A percentile compares a stretch with the other conserved stretches of the same genome.
phyloP scores from a whole-genome alignment of 1,284 basidiomycete species.

The Athelia sp. region DNA sequence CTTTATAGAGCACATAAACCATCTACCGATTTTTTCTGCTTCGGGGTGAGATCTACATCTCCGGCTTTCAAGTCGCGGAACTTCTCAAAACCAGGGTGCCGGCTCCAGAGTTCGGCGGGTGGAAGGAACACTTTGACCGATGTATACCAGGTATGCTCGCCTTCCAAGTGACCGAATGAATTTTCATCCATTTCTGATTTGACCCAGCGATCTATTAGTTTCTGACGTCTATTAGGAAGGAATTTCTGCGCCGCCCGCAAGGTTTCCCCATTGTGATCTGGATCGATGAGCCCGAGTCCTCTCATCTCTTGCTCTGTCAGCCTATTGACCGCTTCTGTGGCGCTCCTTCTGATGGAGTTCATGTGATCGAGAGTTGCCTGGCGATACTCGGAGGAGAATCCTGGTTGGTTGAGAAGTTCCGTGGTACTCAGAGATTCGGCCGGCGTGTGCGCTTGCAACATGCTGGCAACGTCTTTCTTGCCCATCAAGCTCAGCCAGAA shows the following conservation, averaged over 20 bases:
- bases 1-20: neutral
- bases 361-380: neutral
- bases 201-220: too few species aligned
- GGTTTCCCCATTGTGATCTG: too few species aligned
- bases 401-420: slow-evolving; percentile 3
- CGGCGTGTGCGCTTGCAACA: neutral
- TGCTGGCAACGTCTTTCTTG: neutral
- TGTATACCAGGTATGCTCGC: slow-evolving; percentile 9
- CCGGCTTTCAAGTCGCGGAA: neutral
- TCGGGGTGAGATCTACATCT: neutral
- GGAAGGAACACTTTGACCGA: slow-evolving; percentile 9
- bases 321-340: neutral
- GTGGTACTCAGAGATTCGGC: neutral
- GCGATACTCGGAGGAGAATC: neutral
- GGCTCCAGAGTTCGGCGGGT: slow-evolving; percentile 4
- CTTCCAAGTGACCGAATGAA: neutral
- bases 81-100: slow-evolving; percentile 8
- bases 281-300: too few species aligned
- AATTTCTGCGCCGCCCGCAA: too few species aligned
- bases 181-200: too few species aligned
- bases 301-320: neutral
- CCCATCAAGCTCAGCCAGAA: neutral
- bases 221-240: too few species aligned
- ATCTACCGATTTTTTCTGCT: slow-evolving; percentile 2
- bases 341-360: neutral